phyloP scores from a whole-genome alignment of 768 basidiomycete genomes.

The Lactarius deliciosus region DNA sequence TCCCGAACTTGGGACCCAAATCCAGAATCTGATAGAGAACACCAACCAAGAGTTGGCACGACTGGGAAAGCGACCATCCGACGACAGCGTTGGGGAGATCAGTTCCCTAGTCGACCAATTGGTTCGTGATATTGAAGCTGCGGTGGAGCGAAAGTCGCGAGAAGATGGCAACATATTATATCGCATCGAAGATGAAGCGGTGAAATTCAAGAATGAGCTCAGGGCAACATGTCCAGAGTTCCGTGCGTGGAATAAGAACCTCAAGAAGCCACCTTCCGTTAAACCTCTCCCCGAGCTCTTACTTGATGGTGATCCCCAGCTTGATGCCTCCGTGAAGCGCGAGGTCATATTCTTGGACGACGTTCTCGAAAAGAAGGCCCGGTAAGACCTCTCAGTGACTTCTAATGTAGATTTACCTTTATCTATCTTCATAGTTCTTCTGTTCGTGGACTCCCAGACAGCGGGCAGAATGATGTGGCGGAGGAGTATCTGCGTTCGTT shows the following conservation, averaged over 20 bases:
- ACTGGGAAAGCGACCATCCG: slow-evolving; percentile 50
- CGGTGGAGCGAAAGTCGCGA: slow-evolving; percentile 49
- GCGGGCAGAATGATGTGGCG: slow-evolving; percentile 15
- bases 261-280: neutral
- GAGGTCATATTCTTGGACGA: slow-evolving; percentile 22
- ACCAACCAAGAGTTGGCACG: slow-evolving; percentile 34
- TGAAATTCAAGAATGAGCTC: slow-evolving; percentile 10
- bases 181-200: slow-evolving; percentile 13
- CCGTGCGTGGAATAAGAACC: slow-evolving; percentile 12
- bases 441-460: slow-evolving; percentile 23
- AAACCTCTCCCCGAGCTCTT: slow-evolving; percentile 1
- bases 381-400: slow-evolving; percentile 5
- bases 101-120: slow-evolving; percentile 47
- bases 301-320: slow-evolving; percentile 3
- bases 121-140: slow-evolving; percentile 40
- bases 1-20: slow-evolving; percentile 55
- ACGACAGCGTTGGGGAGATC: slow-evolving; percentile 55
- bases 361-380: slow-evolving; percentile 6
- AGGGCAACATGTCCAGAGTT: slow-evolving; percentile 25
- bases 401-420: neutral
- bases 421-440: neutral
- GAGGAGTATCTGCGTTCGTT: slow-evolving; percentile 16
- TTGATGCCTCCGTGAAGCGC: neutral
- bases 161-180: slow-evolving; percentile 31
- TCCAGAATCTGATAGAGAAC: slow-evolving; percentile 41